Conservation (phyloP, 225 moss, liverwort and hornwort genomes). For the Bryoerythrophyllum caledonicum region DNA sequence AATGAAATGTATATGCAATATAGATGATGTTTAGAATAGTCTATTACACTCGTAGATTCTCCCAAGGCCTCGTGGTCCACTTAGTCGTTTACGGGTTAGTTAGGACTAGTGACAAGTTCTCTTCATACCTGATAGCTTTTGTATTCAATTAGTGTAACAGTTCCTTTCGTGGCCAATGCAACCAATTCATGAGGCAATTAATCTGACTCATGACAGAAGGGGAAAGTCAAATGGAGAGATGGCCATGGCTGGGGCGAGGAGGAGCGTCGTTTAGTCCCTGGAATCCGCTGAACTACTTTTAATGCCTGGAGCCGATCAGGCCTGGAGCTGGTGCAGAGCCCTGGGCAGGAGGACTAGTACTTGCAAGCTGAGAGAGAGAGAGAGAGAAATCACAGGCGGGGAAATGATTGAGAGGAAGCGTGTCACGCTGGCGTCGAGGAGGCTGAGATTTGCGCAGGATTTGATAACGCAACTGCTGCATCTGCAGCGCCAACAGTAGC, state of each 20-base stretch:
- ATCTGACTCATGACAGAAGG: neutral
- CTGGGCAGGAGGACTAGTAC: slow-evolving; percentile 6
- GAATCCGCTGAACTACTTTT: slow-evolving; percentile 33
- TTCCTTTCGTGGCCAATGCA: too few species aligned
- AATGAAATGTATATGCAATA: too few species aligned
- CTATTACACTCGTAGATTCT: too few species aligned
- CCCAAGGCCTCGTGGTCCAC: too few species aligned
- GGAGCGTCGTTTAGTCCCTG: slow-evolving; percentile 44
- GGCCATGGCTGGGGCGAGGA: neutral
- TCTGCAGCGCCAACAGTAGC: slow-evolving; percentile 22
- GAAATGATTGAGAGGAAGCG: slow-evolving; percentile 53
- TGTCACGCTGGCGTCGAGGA: slow-evolving; percentile 44
- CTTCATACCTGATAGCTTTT: too few species aligned
- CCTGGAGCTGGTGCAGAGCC: slow-evolving; percentile 22
- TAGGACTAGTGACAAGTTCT: too few species aligned
- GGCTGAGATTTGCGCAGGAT: slow-evolving; percentile 58
- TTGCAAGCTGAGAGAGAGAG: neutral
- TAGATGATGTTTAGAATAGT: too few species aligned
- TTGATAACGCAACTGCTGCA: slow-evolving; percentile 29
- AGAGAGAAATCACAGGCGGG: neutral
- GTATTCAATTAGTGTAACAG: too few species aligned
- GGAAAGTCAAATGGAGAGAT: neutral
- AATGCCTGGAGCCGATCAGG: slow-evolving; percentile 8
- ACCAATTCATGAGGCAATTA: too few species aligned
- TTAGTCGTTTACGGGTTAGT: too few species aligned